These are phyloP conservation scores for Thraustochytrium sp. DNA, from an alignment of 352 stramenopile species.

Conservation along the genomic window DNA sequence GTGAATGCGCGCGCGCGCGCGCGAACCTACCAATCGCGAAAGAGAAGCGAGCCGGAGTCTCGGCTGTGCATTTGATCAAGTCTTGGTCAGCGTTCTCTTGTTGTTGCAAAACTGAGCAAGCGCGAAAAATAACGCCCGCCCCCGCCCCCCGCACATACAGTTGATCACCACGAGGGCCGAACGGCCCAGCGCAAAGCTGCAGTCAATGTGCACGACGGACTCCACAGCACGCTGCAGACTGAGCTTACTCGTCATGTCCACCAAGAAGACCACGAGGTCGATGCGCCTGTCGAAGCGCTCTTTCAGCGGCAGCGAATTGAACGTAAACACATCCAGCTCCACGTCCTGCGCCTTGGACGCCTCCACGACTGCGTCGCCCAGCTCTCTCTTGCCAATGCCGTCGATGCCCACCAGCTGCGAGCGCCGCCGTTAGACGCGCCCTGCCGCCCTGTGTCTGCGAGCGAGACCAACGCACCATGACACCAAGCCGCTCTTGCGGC, in stretches of 20 bases:
- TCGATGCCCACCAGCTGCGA: slow-evolving; percentile 14
- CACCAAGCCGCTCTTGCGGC: neutral
- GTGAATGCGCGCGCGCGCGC: no score
- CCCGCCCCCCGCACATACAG: neutral
- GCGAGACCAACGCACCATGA: slow-evolving; percentile 1
- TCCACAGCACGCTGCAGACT: neutral
- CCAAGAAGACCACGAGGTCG: slow-evolving; percentile 23
- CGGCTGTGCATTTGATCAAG: neutral
- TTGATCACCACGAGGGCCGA: slow-evolving; percentile 28
- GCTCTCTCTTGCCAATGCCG: slow-evolving; percentile 27
- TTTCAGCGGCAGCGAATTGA: neutral
- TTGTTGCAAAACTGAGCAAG: neutral
- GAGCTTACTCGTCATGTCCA: slow-evolving; percentile 23
- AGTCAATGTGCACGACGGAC: neutral
- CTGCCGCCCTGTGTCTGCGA: no score
- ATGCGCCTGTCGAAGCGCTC: neutral
- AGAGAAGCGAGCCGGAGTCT: neutral
- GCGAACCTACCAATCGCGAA: slow-evolving; percentile 38
- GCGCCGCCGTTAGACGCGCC: no score
- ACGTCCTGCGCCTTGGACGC: neutral
- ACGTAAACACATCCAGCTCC: slow-evolving; percentile 29
- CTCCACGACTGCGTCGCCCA: neutral
- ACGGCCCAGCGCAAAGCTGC: neutral
- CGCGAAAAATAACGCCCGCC: no score
- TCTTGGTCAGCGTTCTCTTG: neutral